A percentile compares a stretch with the other conserved stretches of the same genome.
Evolutionary conservation across 805 yeast species (phyloP).

Genomic region (Ogataea dorogensis): DNA sequence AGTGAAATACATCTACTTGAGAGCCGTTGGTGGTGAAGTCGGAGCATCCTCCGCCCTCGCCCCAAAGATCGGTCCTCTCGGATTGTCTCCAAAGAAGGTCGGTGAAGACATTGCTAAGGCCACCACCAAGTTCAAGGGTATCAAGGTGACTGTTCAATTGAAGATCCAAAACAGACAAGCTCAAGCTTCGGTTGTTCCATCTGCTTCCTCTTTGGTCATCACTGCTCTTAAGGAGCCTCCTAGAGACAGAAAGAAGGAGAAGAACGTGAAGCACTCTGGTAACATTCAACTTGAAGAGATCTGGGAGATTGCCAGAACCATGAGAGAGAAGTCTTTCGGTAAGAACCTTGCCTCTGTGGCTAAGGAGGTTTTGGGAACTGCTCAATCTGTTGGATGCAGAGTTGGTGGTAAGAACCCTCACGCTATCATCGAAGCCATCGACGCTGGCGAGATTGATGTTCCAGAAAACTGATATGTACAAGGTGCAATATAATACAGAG

Average conservation of each 20-base stretch:
- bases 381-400: constrained; percentile 99
- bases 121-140: constrained; percentile 98
- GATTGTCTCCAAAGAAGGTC: constrained; percentile 99
- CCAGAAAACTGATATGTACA: constrained; percentile 60
- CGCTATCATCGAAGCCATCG: constrained; percentile 96
- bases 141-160: constrained; percentile 97
- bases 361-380: constrained; percentile 99
- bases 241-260: constrained; percentile 99
- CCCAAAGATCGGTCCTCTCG: constrained; percentile 99
- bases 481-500: constrained; percentile 28
- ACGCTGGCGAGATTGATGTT: constrained; percentile 96
- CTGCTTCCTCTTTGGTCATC: constrained; percentile 98
- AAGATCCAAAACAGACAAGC: constrained; percentile 99
- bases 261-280: constrained; percentile 99
- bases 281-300: constrained; percentile 97
- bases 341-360: constrained; percentile 94
- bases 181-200: constrained; percentile 96
- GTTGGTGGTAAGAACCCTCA: constrained; percentile 99
- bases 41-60: constrained; percentile 99
- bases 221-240: constrained; percentile 99
- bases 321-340: constrained; percentile 98
- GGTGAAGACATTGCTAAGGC: constrained; percentile 99
- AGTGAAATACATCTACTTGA: constrained; percentile 96
- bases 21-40: constrained; percentile 99
- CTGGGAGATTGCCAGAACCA: constrained; percentile 94